Evolutionary conservation across 2,329 filamentous ascomycete genomes (phyloP), one percentile per base, ranked within the genome.

Genomic region (Lecanicillium sp.): DNA sequence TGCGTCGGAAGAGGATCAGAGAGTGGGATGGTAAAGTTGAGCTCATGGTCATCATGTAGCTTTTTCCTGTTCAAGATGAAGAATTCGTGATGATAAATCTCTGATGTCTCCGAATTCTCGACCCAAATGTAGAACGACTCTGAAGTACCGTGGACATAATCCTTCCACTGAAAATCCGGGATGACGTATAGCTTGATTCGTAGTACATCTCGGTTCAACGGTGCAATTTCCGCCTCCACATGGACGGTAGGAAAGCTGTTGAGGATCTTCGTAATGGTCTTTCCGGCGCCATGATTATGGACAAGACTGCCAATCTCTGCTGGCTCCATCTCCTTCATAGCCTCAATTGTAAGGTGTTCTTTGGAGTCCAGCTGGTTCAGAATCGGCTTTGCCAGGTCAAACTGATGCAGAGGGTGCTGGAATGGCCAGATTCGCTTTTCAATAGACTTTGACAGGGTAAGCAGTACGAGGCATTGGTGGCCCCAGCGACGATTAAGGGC

Each of bases 71-170:
- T 94, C 5, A 98, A 71, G 41, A 98, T 92, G 63, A 98, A 96
- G 61, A 83, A 95, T 57, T 98, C 92, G 48, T 96, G 86, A 52
- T 98, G 92, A 52, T 95, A 96, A 29, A 98, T 96, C 59, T 96
- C 89, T 0, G 87, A 89, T 0, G 89, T 95, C 51, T 96, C 92
- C 0, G 90, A 95, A 56, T 96, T 95, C 59, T 98, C 92, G 3
- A 98, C 90, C 94, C 92, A 98, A 42, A 98, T 83, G 75, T 94
- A 98, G 64, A 94, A 98, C 4, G 90, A 90, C 54, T 98, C 92
- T 0, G 90, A 95, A 3, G 81, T 87, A 14, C 94, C 94, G 54
- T 98, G 89, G 43, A 95, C 77, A 33, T 85, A 80, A 49, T 96
- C 90, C 50, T 95, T 94, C 92, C 92, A 98, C 28, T 71, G 71